phyloP scores from a whole-genome alignment of 257 asterid genomes.

The Anisodus acutangulus region DNA sequence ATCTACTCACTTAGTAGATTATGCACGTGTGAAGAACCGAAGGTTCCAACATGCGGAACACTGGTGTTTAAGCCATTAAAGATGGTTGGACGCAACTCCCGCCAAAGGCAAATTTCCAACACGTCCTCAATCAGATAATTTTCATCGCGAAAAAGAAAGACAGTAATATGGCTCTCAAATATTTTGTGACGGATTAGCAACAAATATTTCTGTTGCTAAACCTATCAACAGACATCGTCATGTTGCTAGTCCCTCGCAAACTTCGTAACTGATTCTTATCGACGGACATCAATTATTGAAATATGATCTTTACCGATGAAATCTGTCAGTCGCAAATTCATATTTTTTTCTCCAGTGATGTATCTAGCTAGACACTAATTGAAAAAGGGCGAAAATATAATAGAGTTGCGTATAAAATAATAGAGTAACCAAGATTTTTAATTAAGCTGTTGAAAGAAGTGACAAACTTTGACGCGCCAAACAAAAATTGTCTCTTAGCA shows the following conservation, averaged over 20 bases:
- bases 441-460: neutral
- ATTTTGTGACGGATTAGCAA: no score
- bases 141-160: neutral
- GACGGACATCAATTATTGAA: neutral
- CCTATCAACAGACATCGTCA: neutral
- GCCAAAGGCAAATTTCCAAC: no score
- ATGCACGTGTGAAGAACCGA: no score
- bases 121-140: no score
- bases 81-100: no score
- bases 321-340: neutral
- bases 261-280: no score
- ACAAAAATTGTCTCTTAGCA: neutral
- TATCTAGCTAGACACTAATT: neutral
- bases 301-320: neutral
- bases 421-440: neutral
- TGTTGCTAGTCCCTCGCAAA: neutral
- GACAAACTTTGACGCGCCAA: slow-evolving; percentile 19
- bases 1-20: no score
- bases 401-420: neutral
- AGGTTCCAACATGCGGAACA: no score
- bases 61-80: no score
- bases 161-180: no score
- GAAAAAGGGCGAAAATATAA: neutral
- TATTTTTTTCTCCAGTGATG: neutral
- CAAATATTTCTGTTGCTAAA: neutral